These are phyloP conservation scores for Trichoderma asperelloides DNA, from an alignment of 495 filamentous ascomycete species.

Conservation along the genomic window DNA sequence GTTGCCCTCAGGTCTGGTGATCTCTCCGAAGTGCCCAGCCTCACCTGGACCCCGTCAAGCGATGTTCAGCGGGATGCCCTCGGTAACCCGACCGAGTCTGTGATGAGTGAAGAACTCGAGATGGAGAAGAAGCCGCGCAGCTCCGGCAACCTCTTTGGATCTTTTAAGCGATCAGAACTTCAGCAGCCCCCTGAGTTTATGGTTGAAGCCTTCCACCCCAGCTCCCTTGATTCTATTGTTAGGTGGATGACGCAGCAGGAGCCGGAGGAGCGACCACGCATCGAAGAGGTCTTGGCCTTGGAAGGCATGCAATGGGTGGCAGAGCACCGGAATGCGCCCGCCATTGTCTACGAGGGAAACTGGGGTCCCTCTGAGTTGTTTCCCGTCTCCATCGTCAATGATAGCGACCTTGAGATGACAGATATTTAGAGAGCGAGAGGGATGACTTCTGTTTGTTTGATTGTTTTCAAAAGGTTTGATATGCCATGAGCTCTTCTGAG, in stretches of 20 bases:
- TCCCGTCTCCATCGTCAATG: slow-evolving; percentile 15
- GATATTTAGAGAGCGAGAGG: slow-evolving; percentile 26
- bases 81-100: slow-evolving; percentile 42
- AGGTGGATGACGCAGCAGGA: slow-evolving; percentile 77
- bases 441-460: too few species aligned
- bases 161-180: slow-evolving; percentile 53
- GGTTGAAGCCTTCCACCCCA: slow-evolving; percentile 55
- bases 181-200: slow-evolving; percentile 77
- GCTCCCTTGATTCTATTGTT: slow-evolving; percentile 77
- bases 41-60: slow-evolving; percentile 68
- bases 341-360: slow-evolving; percentile 88
- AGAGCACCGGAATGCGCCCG: slow-evolving; percentile 65
- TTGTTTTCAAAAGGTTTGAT: not conserved
- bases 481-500: not conserved
- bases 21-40: slow-evolving; percentile 71
- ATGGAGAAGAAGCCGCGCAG: slow-evolving; percentile 18
- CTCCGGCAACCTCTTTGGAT: slow-evolving; percentile 37
- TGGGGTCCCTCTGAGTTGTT: slow-evolving; percentile 60
- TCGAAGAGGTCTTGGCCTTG: slow-evolving; percentile 58
- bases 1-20: slow-evolving; percentile 78
- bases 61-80: slow-evolving; percentile 65
- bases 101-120: slow-evolving; percentile 11
- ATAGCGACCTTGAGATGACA: slow-evolving; percentile 40
- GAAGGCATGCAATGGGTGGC: slow-evolving; percentile 70
- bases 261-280: slow-evolving; percentile 62